These are phyloP conservation scores for Lentinula guzmanii DNA, from an alignment of 768 basidiomycete genomes.

Conservation along the genomic window DNA sequence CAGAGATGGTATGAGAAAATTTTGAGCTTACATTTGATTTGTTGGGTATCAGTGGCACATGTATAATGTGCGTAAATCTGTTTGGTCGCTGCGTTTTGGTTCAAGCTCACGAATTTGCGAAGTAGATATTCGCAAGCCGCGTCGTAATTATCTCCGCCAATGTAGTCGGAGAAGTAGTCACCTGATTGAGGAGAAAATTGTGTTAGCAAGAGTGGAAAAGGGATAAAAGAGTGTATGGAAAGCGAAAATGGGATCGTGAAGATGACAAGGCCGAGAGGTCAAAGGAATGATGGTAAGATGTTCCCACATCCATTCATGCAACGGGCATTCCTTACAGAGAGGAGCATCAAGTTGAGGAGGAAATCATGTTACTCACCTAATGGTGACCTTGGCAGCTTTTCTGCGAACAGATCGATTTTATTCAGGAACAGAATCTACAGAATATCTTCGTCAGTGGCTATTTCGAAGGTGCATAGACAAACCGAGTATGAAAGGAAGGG, in stretches of 20 bases:
- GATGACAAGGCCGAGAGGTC: background rate
- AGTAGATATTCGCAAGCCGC: constrained; percentile 75
- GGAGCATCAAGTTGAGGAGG: background rate
- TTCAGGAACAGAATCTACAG: constrained; percentile 86
- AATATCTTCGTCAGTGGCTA: background rate
- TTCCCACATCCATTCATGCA: too few relatives aligned
- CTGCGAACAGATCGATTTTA: constrained; percentile 94
- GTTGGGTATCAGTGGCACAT: constrained; percentile 91
- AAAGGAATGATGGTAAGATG: background rate
- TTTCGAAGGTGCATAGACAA: too few relatives aligned
- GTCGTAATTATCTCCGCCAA: constrained; percentile 83
- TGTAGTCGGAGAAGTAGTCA: constrained; percentile 91
- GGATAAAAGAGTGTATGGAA: background rate
- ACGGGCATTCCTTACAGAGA: too few relatives aligned
- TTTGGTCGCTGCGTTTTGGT: constrained; percentile 83
- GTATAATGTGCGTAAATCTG: constrained; percentile 92
- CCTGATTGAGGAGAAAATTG: constrained; percentile 3
- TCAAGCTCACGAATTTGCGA: constrained; percentile 81
- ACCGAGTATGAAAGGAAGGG: background rate
- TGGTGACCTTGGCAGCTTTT: constrained; percentile 84
- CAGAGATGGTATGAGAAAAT: too few relatives aligned
- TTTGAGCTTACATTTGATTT: constrained; percentile 70
- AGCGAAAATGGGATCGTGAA: constrained; percentile 27
- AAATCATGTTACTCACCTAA: constrained; percentile 60
- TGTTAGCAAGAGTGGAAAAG: background rate